These are phyloP conservation scores for Albatrellus ellisii DNA, from an alignment of 768 basidiomycete genomes.

Conservation along the genomic window DNA sequence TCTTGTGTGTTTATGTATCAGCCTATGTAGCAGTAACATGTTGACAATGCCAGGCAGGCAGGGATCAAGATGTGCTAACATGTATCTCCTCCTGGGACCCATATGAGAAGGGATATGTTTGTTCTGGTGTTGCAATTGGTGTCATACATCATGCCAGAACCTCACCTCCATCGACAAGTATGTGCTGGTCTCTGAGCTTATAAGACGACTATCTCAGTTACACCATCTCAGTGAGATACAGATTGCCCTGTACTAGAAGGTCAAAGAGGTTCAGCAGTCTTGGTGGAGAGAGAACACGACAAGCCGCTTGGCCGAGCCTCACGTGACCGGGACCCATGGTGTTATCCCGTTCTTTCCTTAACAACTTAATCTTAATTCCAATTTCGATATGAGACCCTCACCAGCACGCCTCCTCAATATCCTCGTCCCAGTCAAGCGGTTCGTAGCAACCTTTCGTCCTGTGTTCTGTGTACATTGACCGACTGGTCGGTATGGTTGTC, in stretches of 20 bases:
- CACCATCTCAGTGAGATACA: too few species aligned
- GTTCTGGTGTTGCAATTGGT: background rate
- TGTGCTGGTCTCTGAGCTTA: background rate
- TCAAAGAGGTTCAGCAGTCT: too few species aligned
- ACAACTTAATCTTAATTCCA: too few species aligned
- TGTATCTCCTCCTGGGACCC: background rate
- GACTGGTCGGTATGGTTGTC: background rate
- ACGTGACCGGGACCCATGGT: too few species aligned
- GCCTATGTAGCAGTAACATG: too few species aligned
- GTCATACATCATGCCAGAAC: background rate
- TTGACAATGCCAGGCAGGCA: background rate
- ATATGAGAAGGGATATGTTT: background rate
- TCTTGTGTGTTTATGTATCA: too few species aligned
- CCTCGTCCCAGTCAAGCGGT: slow-evolving; percentile 92
- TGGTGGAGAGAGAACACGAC: too few species aligned
- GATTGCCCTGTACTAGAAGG: too few species aligned
- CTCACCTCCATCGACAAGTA: background rate
- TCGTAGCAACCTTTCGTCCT: slow-evolving; percentile 9
- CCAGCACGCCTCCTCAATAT: slow-evolving; percentile 67
- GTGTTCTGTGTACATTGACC: slow-evolving; percentile 1
- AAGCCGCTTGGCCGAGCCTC: too few species aligned
- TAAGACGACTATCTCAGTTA: background rate
- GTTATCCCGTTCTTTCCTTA: too few species aligned
- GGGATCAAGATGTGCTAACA: background rate
- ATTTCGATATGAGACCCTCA: slow-evolving; percentile 55